phyloP scores from a whole-genome alignment of 352 stramenopile species.

The Pythium guiyangense region DNA sequence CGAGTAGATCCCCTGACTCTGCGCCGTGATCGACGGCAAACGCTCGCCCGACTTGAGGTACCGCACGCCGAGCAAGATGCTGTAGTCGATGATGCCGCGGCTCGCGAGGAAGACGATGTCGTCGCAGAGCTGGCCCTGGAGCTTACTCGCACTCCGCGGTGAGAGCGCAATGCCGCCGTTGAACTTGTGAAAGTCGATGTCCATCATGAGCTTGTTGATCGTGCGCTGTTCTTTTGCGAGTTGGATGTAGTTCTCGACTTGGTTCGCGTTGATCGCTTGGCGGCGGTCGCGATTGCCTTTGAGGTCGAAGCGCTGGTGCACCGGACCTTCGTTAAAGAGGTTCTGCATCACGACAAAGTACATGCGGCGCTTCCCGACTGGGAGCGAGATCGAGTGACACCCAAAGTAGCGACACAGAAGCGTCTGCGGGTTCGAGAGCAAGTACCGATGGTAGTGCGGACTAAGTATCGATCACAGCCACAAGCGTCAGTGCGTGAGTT shows the following conservation, averaged over 20 bases:
- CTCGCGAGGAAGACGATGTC: slow-evolving; percentile 82
- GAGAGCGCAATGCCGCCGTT: slow-evolving; percentile 53
- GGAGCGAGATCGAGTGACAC: slow-evolving; percentile 82
- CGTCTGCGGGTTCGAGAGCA: slow-evolving; percentile 68
- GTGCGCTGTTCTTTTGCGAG: slow-evolving; percentile 42
- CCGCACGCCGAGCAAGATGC: slow-evolving; percentile 66
- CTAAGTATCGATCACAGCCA: slow-evolving; percentile 2
- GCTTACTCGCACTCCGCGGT: slow-evolving; percentile 25
- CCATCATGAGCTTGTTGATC: slow-evolving; percentile 79
- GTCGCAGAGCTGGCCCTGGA: slow-evolving; percentile 70
- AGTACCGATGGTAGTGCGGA: slow-evolving; percentile 76
- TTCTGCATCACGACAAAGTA: slow-evolving; percentile 90
- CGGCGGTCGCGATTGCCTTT: slow-evolving; percentile 79
- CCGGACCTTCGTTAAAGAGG: slow-evolving; percentile 70
- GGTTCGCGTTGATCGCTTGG: slow-evolving; percentile 52
- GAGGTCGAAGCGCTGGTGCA: slow-evolving; percentile 80
- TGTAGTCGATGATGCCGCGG: slow-evolving; percentile 85
- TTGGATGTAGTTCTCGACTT: slow-evolving; percentile 66
- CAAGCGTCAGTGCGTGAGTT: neutral
- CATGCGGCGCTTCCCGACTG: slow-evolving; percentile 79
- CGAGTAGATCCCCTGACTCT: slow-evolving; percentile 40
- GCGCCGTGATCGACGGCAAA: slow-evolving; percentile 14
- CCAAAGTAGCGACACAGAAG: slow-evolving; percentile 81
- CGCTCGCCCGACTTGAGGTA: slow-evolving; percentile 33
- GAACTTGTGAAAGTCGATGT: slow-evolving; percentile 85